Conservation (phyloP, 2,329 filamentous ascomycete genomes). For the Fusarium pilosicola region DNA sequence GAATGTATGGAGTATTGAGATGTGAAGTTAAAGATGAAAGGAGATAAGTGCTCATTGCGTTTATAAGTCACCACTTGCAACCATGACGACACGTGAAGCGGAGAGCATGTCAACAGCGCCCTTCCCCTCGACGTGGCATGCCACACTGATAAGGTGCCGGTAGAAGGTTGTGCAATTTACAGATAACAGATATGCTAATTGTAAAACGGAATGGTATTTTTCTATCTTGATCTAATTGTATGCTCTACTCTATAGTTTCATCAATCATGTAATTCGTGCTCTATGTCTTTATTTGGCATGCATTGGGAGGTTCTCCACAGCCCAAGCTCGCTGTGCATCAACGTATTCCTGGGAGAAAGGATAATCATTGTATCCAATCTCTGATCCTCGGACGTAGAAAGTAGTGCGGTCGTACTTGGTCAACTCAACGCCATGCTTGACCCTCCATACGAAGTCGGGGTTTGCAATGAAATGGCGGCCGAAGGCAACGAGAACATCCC, state of each 20-base stretch:
- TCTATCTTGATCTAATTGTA: not conserved
- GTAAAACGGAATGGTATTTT: not conserved
- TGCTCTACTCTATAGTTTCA: not conserved
- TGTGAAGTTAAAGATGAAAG: accelerated
- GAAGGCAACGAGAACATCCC: slow-evolving; percentile 46
- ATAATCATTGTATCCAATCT: slow-evolving; percentile 38
- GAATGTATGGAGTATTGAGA: accelerated
- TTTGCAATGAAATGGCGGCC: slow-evolving; percentile 45
- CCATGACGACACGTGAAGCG: not conserved
- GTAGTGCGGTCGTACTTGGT: slow-evolving; percentile 41
- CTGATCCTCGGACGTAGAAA: slow-evolving; percentile 36
- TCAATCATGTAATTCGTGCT: not conserved
- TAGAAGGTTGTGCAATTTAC: accelerated
- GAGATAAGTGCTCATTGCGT: accelerated
- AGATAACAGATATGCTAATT: not conserved
- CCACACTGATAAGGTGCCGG: not conserved
- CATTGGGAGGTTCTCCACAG: not conserved
- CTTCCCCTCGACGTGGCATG: not conserved
- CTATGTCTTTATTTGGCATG: not conserved
- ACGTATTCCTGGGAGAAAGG: slow-evolving; percentile 26
- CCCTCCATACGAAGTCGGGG: slow-evolving; percentile 44
- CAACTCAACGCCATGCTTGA: slow-evolving; percentile 39
- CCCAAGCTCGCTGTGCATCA: slow-evolving; percentile 15
- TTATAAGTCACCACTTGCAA: accelerated
- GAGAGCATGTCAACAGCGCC: not conserved